phyloP scores from a whole-genome alignment of 1,284 basidiomycete species.

The Ganoderma leucocontextum region DNA sequence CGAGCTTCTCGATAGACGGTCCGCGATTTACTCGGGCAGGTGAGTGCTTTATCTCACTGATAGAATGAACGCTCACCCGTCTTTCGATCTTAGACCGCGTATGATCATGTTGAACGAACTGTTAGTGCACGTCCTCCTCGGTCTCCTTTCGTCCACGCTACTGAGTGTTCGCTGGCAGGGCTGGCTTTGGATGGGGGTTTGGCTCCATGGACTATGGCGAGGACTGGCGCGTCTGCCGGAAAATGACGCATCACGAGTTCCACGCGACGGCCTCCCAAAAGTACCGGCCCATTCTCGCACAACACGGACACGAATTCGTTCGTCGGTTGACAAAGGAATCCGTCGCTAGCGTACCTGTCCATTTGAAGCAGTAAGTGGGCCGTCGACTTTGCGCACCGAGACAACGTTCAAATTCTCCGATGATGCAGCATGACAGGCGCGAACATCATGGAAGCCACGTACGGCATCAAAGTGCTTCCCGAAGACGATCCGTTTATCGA shows the following conservation, averaged over 20 bases:
- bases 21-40: constrained; percentile 34
- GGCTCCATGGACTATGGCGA: constrained; percentile 48
- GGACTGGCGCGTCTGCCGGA: constrained; percentile 50
- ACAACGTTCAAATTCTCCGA: not conserved
- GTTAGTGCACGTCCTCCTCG: constrained; percentile 35
- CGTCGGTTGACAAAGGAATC: constrained; percentile 37
- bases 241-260: constrained; percentile 43
- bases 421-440: constrained; percentile 34
- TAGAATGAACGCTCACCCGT: not conserved
- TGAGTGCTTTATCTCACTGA: not conserved
- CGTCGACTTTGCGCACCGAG: not conserved
- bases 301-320: constrained; percentile 45
- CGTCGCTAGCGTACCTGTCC: constrained; percentile 28
- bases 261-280: constrained; percentile 23
- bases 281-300: constrained; percentile 25
- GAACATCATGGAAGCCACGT: constrained; percentile 37
- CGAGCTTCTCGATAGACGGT: constrained; percentile 35
- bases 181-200: constrained; percentile 49
- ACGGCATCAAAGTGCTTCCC: constrained; percentile 37
- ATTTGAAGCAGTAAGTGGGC: constrained; percentile 35
- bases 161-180: constrained; percentile 37
- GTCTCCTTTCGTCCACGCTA: not conserved
- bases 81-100: constrained; percentile 41
- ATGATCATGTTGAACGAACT: constrained; percentile 45
- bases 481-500: constrained; percentile 38